phyloP scores from a whole-genome alignment of 192 early-diverging fungal genomes.

The Coemansia sp. region DNA sequence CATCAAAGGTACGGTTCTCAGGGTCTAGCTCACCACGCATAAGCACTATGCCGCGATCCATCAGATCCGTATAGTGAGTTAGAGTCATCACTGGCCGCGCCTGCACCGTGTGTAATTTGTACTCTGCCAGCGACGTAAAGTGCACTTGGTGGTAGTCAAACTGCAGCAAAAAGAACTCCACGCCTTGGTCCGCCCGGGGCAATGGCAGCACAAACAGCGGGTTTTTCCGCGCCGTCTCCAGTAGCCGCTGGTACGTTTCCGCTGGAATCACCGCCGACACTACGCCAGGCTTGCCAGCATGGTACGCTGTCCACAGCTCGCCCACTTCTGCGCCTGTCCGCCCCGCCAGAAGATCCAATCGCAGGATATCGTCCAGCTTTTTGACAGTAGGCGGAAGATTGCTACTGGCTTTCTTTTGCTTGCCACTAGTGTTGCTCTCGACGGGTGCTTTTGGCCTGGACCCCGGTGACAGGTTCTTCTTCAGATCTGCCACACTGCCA shows the following conservation, averaged over 20 bases:
- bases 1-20: constrained; percentile 59
- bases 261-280: constrained; percentile 69
- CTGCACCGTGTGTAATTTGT: constrained; percentile 78
- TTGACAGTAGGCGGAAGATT: constrained; percentile 48
- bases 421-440: not conserved
- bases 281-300: constrained; percentile 58
- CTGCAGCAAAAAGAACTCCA: constrained; percentile 88
- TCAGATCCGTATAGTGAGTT: constrained; percentile 86
- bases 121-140: constrained; percentile 88
- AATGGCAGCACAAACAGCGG: constrained; percentile 84
- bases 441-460: not conserved
- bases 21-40: constrained; percentile 82
- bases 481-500: constrained; percentile 37
- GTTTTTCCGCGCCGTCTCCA: constrained; percentile 48
- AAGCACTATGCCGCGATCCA: constrained; percentile 83
- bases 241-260: constrained; percentile 62
- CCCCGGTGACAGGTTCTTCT: constrained; percentile 7
- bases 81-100: constrained; percentile 83
- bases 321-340: constrained; percentile 50
- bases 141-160: constrained; percentile 82
- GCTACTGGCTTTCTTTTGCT: constrained; percentile 7
- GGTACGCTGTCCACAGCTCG: constrained; percentile 78
- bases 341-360: constrained; percentile 52
- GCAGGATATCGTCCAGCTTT: constrained; percentile 62
- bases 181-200: constrained; percentile 69